Evolutionary conservation across 73 alveolate genomes (phyloP).

Genomic region (Paramecium octaurelia): DNA sequence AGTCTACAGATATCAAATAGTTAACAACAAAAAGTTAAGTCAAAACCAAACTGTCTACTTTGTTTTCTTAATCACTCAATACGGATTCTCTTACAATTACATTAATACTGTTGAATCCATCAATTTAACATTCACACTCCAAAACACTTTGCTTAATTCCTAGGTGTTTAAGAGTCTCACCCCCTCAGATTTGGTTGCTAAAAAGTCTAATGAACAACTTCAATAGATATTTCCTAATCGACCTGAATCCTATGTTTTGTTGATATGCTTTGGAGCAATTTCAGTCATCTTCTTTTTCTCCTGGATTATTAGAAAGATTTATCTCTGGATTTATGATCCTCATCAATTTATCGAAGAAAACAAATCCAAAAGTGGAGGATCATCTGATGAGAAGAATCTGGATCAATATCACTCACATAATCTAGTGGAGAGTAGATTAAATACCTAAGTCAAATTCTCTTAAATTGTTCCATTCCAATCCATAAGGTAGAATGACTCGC

Average conservation of each 20-base stretch:
- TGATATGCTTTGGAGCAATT: background rate
- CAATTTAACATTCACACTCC: background rate
- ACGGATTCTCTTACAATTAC: background rate
- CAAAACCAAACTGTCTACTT: background rate
- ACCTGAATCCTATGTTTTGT: constrained; percentile 25
- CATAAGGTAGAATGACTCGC: background rate
- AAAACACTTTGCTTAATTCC: background rate
- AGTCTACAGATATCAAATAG: background rate
- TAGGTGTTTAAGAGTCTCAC: background rate
- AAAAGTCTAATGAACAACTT: background rate
- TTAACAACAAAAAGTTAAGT: background rate
- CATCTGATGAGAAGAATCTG: background rate
- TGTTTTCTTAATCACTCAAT: background rate
- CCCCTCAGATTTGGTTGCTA: background rate
- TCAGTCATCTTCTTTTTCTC: background rate
- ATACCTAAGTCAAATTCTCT: background rate
- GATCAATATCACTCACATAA: background rate
- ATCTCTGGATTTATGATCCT: background rate
- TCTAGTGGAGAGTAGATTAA: constrained; percentile 35
- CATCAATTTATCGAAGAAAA: background rate
- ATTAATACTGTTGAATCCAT: background rate
- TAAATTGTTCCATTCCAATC: constrained; percentile 21
- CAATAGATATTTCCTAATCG: background rate
- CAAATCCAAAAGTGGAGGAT: background rate
- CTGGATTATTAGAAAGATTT: background rate